phyloP scores from a whole-genome alignment of 805 yeast species.

The Starmera dryadoides region DNA sequence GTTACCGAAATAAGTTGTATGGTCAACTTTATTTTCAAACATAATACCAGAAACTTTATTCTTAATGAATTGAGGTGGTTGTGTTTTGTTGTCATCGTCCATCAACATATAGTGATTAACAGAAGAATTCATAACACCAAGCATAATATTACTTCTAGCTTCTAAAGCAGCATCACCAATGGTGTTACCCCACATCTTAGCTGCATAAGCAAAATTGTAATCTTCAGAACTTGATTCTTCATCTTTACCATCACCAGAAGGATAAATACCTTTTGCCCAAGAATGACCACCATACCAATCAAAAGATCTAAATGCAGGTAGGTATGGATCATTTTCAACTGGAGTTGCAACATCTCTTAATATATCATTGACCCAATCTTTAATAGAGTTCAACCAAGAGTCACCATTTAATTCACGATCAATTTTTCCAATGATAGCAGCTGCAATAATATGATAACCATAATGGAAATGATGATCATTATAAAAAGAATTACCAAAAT shows the following conservation, averaged over 20 bases:
- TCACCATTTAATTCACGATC: constrained; percentile 40
- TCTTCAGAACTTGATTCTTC: constrained; percentile 73
- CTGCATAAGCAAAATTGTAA: constrained; percentile 61
- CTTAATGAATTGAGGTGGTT: constrained; percentile 46
- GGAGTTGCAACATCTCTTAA: constrained; percentile 68
- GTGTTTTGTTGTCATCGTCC: constrained; percentile 43
- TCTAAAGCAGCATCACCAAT: constrained; percentile 46
- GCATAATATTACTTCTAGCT: constrained; percentile 48
- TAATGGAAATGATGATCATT: constrained; percentile 77
- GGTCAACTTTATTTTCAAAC: constrained; percentile 68
- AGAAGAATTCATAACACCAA: constrained; percentile 50
- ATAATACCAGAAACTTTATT: constrained; percentile 70
- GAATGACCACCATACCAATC: constrained; percentile 78
- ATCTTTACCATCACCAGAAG: constrained; percentile 70
- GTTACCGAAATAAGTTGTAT: constrained; percentile 68
- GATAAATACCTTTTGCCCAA: constrained; percentile 68
- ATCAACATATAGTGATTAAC: constrained; percentile 50
- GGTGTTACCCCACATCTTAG: constrained; percentile 58
- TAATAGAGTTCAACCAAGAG: constrained; percentile 44
- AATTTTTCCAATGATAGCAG: constrained; percentile 53
- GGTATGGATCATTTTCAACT: constrained; percentile 40
- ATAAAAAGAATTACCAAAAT: constrained; percentile 66
- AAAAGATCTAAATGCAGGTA: constrained; percentile 62
- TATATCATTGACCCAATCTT: constrained; percentile 47
- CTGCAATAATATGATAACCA: constrained; percentile 67